Conservation (phyloP, 2,329 filamentous ascomycete genomes). For the Claviceps citrina region DNA sequence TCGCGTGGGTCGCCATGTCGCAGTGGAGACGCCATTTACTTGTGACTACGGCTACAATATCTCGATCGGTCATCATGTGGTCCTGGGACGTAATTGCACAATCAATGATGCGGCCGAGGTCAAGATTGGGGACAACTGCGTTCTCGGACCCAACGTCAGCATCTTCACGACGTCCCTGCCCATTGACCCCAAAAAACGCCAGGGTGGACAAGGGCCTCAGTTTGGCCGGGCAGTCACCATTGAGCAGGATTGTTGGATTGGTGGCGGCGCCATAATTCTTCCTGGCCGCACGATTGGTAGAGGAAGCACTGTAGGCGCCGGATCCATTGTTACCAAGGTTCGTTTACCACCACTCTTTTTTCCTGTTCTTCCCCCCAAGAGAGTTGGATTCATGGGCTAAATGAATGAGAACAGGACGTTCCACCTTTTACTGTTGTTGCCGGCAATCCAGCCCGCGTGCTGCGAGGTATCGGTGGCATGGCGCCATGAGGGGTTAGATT, state of each 20-base stretch:
- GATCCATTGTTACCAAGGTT: constrained; percentile 69
- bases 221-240: constrained; percentile 59
- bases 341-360: constrained; percentile 9
- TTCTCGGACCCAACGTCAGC: constrained; percentile 72
- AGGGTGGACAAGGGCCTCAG: constrained; percentile 58
- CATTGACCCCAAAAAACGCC: constrained; percentile 56
- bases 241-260: constrained; percentile 74
- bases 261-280: constrained; percentile 60
- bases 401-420: constrained; percentile 35
- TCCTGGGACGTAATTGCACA: constrained; percentile 68
- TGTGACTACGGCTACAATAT: constrained; percentile 97
- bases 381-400: neutral
- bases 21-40: constrained; percentile 75
- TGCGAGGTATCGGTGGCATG: constrained; percentile 25
- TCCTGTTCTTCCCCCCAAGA: neutral
- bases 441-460: constrained; percentile 51
- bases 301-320: constrained; percentile 67
- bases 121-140: constrained; percentile 60
- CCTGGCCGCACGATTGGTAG: constrained; percentile 68
- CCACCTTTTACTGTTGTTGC: constrained; percentile 53
- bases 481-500: constrained; percentile 16
- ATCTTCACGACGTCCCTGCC: constrained; percentile 64
- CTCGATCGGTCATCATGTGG: constrained; percentile 67
- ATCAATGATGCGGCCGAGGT: constrained; percentile 79
- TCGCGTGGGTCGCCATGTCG: constrained; percentile 56